These are phyloP conservation scores for Colletotrichum sp. DNA, from an alignment of 2,329 filamentous ascomycete species.

Conservation along the genomic window DNA sequence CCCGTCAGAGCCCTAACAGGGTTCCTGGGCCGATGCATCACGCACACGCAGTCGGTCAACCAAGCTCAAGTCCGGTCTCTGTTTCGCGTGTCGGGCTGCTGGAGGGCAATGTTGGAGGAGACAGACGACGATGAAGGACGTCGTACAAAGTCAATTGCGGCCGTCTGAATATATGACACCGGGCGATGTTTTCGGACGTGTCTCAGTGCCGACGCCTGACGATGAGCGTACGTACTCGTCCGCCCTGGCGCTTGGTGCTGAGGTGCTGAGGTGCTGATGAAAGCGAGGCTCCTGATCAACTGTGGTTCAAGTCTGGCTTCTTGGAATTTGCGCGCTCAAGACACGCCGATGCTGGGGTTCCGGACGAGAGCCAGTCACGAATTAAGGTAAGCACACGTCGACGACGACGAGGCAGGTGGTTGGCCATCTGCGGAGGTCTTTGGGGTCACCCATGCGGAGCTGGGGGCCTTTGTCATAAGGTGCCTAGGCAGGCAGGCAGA, in stretches of 20 bases:
- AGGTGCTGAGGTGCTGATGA: neutral
- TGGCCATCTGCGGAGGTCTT: neutral
- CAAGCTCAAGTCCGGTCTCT: neutral
- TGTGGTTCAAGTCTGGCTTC: neutral
- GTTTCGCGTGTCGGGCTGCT: neutral
- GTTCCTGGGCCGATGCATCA: neutral
- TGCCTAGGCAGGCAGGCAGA: neutral
- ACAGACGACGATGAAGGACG: neutral
- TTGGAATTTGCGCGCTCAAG: neutral
- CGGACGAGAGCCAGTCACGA: neutral
- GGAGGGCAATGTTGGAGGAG: neutral
- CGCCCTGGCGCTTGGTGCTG: neutral
- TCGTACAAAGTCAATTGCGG: neutral
- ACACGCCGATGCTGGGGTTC: neutral
- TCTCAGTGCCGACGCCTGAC: constrained; percentile 8
- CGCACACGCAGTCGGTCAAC: neutral
- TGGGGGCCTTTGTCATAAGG: neutral
- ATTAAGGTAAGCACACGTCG: neutral
- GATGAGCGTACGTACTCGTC: neutral
- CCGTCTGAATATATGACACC: constrained; percentile 10
- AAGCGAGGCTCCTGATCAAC: neutral
- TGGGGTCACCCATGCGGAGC: neutral
- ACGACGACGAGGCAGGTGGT: neutral
- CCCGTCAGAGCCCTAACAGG: neutral
- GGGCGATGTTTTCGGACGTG: constrained; percentile 8